Percentiles rank a stretch among this genome's conserved stretches.
Evolutionary conservation across 1,139 yeast species (phyloP).

Genomic region (Suhomyces terraborum): DNA sequence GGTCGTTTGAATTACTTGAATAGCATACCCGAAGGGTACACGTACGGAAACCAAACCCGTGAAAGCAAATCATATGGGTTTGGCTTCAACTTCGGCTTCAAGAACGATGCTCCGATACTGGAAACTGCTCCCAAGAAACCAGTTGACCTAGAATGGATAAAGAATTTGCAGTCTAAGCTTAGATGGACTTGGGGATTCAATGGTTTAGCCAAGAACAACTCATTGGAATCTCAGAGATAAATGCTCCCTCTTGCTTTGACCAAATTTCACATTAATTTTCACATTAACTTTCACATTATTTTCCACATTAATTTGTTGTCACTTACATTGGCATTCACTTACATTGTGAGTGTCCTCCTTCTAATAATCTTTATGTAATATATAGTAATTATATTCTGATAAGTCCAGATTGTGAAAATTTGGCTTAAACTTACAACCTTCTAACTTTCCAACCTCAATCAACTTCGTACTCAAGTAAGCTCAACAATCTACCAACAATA

Average conservation of each 20-base stretch:
- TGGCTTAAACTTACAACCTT: neutral
- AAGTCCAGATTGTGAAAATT: neutral
- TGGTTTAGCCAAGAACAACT: constrained; percentile 11
- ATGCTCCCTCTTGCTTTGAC: too few relatives aligned
- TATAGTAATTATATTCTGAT: neutral
- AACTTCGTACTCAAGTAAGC: constrained; percentile 46
- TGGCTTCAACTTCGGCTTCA: constrained; percentile 13
- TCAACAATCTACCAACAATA: constrained; percentile 44
- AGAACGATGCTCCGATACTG: constrained; percentile 1
- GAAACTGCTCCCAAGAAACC: constrained; percentile 14
- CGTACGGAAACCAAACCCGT: constrained; percentile 11
- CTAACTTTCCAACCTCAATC: too few relatives aligned
- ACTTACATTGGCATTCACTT: neutral
- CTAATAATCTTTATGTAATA: constrained; percentile 1
- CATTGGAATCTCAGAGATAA: constrained; percentile 11
- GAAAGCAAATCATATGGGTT: constrained; percentile 2
- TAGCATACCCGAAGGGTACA: constrained; percentile 20
- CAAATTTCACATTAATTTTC: too few relatives aligned
- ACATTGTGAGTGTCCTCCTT: neutral
- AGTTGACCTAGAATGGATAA: constrained; percentile 31
- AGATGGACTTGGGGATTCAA: constrained; percentile 34
- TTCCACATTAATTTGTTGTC: neutral
- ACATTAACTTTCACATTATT: too few relatives aligned
- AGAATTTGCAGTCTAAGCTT: constrained; percentile 30
- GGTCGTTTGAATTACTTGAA: constrained; percentile 28